Evolutionary conservation across 1,284 basidiomycete species (phyloP), one percentile per base, ranked within the genome.

Genomic region (Heterobasidion parviporum): DNA sequence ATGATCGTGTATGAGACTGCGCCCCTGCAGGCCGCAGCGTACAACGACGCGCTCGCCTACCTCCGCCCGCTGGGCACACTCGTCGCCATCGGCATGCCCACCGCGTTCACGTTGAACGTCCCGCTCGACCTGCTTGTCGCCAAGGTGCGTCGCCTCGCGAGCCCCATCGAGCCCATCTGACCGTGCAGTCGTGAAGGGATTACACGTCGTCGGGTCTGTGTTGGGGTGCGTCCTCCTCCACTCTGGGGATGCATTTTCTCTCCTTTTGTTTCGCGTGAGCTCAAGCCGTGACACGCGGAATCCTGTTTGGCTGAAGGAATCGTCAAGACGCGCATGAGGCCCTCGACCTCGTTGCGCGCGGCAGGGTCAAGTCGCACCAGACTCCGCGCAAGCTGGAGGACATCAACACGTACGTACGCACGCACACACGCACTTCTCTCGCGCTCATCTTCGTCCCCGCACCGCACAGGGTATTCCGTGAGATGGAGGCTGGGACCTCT

Each of bases 271-370:
- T 26, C 6, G n/a, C 5, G 15, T 10, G 12, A 50, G 35, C 43
- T 62, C 34, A 18, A 20, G 12, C n/a, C 16, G 26, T 4, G 4
- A 26, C 26, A 26, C 26, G 26, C 26, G 26, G 4, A 4, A 26
- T 1, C 38, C 46, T 50, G 10, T 38, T 6, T 34, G n/a, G 12
- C 2, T 56, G 56, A 47, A 81, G 81, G 34, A 77, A 72, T 57
- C 75, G 82, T 51, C 82, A 85, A 64, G 87, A 89, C 61, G 77
- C 78, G 16, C 70, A 77, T 45, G 86, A 90, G 66, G 82, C 85
- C 3, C 70, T 90, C 33, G 75, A 77, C 14, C 73, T 89, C 55
- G 87, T 81, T 8, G 81, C 81, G 0, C 68, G 71, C 12, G 85
- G 85, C 7, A 83, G 85, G 60, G 82, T 89, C 52, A 78, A 75